These are phyloP conservation scores for Ustilago crameri DNA, from an alignment of 1,284 basidiomycete species.

Conservation along the genomic window DNA sequence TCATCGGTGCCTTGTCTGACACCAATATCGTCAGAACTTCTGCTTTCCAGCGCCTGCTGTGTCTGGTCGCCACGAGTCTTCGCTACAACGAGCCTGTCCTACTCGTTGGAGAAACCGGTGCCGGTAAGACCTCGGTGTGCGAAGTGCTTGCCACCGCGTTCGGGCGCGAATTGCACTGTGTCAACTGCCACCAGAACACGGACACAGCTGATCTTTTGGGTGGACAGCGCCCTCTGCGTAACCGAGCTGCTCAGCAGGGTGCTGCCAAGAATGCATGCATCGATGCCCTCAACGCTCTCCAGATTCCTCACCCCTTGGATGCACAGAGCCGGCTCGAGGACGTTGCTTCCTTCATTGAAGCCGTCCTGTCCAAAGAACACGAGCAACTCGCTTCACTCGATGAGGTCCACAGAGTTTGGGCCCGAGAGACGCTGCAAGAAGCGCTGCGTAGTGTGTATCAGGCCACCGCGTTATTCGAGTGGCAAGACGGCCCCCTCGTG, in stretches of 20 bases:
- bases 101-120: slow-evolving; percentile 97
- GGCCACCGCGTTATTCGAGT: slow-evolving; percentile 86
- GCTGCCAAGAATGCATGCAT: slow-evolving; percentile 65
- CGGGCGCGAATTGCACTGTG: slow-evolving; percentile 76
- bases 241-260: slow-evolving; percentile 73
- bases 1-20: slow-evolving; percentile 70
- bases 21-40: slow-evolving; percentile 82
- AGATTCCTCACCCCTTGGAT: slow-evolving; percentile 21
- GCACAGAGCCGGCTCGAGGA: slow-evolving; percentile 38
- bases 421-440: slow-evolving; percentile 58
- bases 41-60: slow-evolving; percentile 90
- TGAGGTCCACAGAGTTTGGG: slow-evolving; percentile 8
- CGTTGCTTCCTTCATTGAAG: slow-evolving; percentile 30
- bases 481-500: slow-evolving; percentile 94
- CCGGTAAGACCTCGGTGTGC: slow-evolving; percentile 97
- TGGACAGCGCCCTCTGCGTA: slow-evolving; percentile 90
- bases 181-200: slow-evolving; percentile 99
- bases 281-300: slow-evolving; percentile 43
- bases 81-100: slow-evolving; percentile 93
- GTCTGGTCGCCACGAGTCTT: slow-evolving; percentile 83
- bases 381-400: slow-evolving; percentile 13
- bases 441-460: slow-evolving; percentile 71
- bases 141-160: slow-evolving; percentile 83
- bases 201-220: slow-evolving; percentile 98
- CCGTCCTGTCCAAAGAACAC: slow-evolving; percentile 20